Evolutionary conservation across 495 filamentous ascomycete genomes (phyloP), one percentile per base, ranked within the genome.

Genomic region (Aspergillus bertholletiae): DNA sequence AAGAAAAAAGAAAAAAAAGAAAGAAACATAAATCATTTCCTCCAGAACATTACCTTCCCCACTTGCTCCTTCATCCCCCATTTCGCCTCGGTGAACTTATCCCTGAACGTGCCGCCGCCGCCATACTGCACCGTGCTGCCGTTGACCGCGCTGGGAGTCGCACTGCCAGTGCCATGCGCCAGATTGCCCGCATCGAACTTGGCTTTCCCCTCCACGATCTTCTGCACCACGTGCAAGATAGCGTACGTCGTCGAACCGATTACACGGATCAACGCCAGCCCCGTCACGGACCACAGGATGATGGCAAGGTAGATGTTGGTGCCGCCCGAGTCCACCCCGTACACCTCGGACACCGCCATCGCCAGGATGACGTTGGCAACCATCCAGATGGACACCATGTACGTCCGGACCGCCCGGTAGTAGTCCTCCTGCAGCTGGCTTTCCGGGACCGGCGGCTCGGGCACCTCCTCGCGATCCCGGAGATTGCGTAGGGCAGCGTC

Each of bases 301-400:
- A 96, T 92, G 27, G 86, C 85, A 24, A 98, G 82, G 69, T 99
- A 99, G 68, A 90, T 86, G 69, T 99, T 99, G 1, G 81, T 85
- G 49, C 96, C 84, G 35, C 83, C 78, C 0, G 75, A 78, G 49
- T 73, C 71, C 35, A 78, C 68, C 17, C 80, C 81, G 69, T 97
- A 97, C 13, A 88, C 84, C 72, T 97, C 93, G n/a, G 81, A 86
- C 0, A 97, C 88, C 7, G 86, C 84, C 95, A 99, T 97, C 55
- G 88, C 92, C 9, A 99, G 81, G 56, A 96, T 80, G 12, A 90
- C 88, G 66, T 99, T 99, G 44, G 85, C 83, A 5, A 94, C 73
- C 85, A 99, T 90, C 95, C 95, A 99, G 28, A 84, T 79, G n/a
- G 93, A 85, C 0, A 99, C 95, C 84, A 99, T 96, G 82, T 99